Base-by-base conservation (phyloP, 2,329 filamentous ascomycete species). In the Cladosporium phlei region DNA sequence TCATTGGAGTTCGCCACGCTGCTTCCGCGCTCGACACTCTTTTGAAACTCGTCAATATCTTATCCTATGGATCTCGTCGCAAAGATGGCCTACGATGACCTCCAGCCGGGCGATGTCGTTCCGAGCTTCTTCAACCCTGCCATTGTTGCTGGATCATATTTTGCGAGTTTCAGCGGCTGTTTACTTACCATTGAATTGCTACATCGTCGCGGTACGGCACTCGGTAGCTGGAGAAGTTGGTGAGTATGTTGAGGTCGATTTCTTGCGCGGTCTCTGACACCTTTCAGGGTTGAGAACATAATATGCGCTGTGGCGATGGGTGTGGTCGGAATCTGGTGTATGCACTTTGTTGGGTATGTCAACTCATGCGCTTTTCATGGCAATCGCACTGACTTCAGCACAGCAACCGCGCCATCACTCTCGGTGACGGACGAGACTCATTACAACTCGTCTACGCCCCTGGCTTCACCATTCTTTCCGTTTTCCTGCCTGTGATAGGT, bases 151-250 rank as follows among this genome's bases (percentile, higher is more conserved):
- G 73, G 88, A 8, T 84, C 82, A 1, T 85, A 79, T 56, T 67
- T 85, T 33, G 74, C 83, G 54, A 93, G 88, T 60, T 80, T 86
- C 52, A 71, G 86, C 53, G 89, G 89, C 52, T 83, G 86, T 38
- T 76, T 80, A 40, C 88, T 88, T 3, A 90, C 88, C 0, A 73
- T 95, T 24, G 89, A 95, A 65, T 70, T 95, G 49, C 80, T 95
- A 42, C 86, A 93, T 61, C 74, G 86, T 49, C 54, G 60, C 33
- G 60, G 56, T 6, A 63, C 60, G 2, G 58, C 59, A 5, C 47
- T 63, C 4, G 50, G 52, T 11, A 63, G 56, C 33, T 49, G 52
- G 53, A 54, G 60, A 38, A 62, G 59, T 49, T 64, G 61, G 60
- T 61, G 42, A 50, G 58, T 50, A 9, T n/a, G 10, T 17, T 9